Conservation (phyloP, 495 filamentous ascomycete genomes). For the Lineolata rhizophorae region DNA sequence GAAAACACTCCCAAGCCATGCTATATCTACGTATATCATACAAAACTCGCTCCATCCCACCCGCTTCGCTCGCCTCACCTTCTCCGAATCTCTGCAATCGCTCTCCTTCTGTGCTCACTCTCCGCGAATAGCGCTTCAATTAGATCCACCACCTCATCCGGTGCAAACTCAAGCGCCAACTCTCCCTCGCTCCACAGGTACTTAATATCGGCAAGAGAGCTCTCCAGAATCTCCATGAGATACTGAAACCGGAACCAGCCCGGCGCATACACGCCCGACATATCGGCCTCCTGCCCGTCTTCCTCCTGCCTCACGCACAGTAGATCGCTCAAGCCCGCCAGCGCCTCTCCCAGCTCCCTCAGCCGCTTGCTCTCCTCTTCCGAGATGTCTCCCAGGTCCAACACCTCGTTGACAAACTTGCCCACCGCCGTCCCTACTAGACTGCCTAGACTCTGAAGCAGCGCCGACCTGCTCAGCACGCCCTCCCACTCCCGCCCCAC, state of each 20-base stretch:
- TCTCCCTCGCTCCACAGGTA: slow-evolving; percentile 77
- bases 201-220: slow-evolving; percentile 69
- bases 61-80: too few relatives aligned
- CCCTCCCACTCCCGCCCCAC: slow-evolving; percentile 53
- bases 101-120: slow-evolving; percentile 50
- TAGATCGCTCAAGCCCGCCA: slow-evolving; percentile 51
- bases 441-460: slow-evolving; percentile 67
- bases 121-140: slow-evolving; percentile 82
- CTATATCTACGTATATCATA: too few relatives aligned
- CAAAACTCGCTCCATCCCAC: too few relatives aligned
- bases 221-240: slow-evolving; percentile 71
- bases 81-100: slow-evolving; percentile 68
- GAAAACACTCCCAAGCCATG: too few relatives aligned
- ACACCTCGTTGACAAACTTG: slow-evolving; percentile 65
- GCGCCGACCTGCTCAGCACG: slow-evolving; percentile 62
- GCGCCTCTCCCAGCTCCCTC: slow-evolving; percentile 43
- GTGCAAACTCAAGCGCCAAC: slow-evolving; percentile 59
- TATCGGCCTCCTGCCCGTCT: slow-evolving; percentile 15
- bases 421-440: slow-evolving; percentile 58
- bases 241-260: slow-evolving; percentile 85
- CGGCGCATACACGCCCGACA: slow-evolving; percentile 57
- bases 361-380: slow-evolving; percentile 70
- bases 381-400: slow-evolving; percentile 68
- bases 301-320: slow-evolving; percentile 40
- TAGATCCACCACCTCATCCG: slow-evolving; percentile 70